Base-by-base conservation (phyloP, 2,329 filamentous ascomycete species). In the Talaromyces islandicus region DNA sequence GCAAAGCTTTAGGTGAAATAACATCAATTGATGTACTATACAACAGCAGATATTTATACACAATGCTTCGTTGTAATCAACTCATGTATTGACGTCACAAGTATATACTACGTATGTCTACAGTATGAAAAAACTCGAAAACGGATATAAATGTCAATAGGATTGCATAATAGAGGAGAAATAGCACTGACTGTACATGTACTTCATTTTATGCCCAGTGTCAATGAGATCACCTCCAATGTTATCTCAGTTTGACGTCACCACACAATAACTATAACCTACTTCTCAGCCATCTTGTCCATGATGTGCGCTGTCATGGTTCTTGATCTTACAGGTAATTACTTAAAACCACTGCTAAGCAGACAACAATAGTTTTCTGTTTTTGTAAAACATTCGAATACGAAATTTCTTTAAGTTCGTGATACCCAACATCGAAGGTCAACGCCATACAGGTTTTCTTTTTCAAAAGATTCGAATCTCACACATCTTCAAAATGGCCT, bases 241-340 rank as follows among this genome's bases (percentile, higher is more conserved):
- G 35, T 32, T 19, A 54, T 38, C 38, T 67, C 64, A 67, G 62
- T 51, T 63, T 67, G 65, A 66, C 65, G 64, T 67, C 65, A 67
- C 57, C 19, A n/a, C 51, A 27, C n/a, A 29, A 50, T 21, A n/a
- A 6, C 14, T n/a, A 10, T 30, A 30, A 43, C 41, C 14, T 7
- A 24, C 43, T 35, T 56, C 32, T 43, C 60, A 41, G 53, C 35
- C 56, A 64, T 24, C n/a, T 30, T 46, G 24, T 27, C 25, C 7
- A 12, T 46, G 3, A 29, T 51, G 11, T 12, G 2, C 17, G 12
- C 17, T 29, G 14, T n/a, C 48, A 52, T n/a, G 17, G 5, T 19
- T 4, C 7, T 50, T 12, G 12, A 4, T 24, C 7, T 14, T 25
- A 25, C 19, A 25, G 10, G 5, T 50, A 24, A 25, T 12, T 25